Percentiles rank a stretch among this genome's conserved stretches.
These are phyloP conservation scores for Bocquillonia castaneifolia DNA, from an alignment of 441 rosid species.

Conservation along the genomic window DNA sequence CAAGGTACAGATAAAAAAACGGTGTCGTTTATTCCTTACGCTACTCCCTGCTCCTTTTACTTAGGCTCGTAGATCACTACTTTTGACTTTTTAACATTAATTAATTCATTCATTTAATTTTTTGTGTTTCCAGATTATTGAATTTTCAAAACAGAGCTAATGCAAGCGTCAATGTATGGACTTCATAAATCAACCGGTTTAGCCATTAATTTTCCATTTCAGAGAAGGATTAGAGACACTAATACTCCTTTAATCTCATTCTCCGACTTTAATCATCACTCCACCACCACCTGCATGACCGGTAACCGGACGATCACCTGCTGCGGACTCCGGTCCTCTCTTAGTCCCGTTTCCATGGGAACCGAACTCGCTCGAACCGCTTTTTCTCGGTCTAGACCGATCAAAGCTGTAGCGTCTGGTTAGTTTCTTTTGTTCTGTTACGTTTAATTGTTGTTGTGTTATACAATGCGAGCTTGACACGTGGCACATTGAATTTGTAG, in stretches of 20 bases:
- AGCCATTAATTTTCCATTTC: slow-evolving; percentile 30
- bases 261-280: slow-evolving; percentile 18
- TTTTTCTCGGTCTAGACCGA: slow-evolving; percentile 55
- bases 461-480: background rate
- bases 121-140: slow-evolving; percentile 16
- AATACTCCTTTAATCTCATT: background rate
- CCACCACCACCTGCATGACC: slow-evolving; percentile 6
- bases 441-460: background rate
- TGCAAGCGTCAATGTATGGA: slow-evolving; percentile 56
- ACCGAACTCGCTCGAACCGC: slow-evolving; percentile 55
- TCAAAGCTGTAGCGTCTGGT: slow-evolving; percentile 71
- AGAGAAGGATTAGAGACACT: slow-evolving; percentile 28
- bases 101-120: background rate
- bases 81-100: background rate
- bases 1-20: too few relatives aligned
- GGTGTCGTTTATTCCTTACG: too few relatives aligned
- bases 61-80: background rate
- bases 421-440: slow-evolving; percentile 18
- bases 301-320: slow-evolving; percentile 20
- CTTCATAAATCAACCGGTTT: slow-evolving; percentile 28
- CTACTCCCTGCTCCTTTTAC: too few relatives aligned
- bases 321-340: slow-evolving; percentile 32
- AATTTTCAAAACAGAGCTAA: slow-evolving; percentile 30
- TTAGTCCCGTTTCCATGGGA: slow-evolving; percentile 42
- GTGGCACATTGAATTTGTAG: slow-evolving; percentile 32